A percentile compares a stretch with the other conserved stretches of the same genome.
Evolutionary conservation across 2,329 filamentous ascomycete genomes (phyloP).

Genomic region (Colletotrichum liriopes): DNA sequence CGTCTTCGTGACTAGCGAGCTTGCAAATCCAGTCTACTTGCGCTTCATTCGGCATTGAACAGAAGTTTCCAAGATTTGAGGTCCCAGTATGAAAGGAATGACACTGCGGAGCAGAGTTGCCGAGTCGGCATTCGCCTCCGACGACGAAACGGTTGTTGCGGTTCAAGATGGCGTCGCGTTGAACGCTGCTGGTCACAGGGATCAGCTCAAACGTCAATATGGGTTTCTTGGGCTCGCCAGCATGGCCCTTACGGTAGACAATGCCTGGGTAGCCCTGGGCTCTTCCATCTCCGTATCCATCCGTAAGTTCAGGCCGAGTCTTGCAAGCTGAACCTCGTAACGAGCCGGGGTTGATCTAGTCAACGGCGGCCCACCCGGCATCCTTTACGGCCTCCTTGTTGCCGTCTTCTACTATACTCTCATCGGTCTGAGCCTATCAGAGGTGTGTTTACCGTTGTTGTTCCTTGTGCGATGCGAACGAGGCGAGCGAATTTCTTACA

Average conservation of each 20-base stretch:
- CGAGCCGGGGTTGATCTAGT: conserved; percentile 47
- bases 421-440: conserved; percentile 58
- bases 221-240: conserved; percentile 72
- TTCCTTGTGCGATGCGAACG: neutral
- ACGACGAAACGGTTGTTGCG: conserved; percentile 53
- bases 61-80: too few species aligned
- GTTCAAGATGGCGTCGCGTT: conserved; percentile 61
- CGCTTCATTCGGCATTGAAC: too few species aligned
- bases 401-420: conserved; percentile 61
- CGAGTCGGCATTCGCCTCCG: conserved; percentile 29
- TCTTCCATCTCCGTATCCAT: conserved; percentile 72
- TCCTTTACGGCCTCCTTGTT: conserved; percentile 61
- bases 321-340: neutral
- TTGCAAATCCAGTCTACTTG: neutral
- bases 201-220: conserved; percentile 76
- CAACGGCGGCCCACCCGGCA: conserved; percentile 59
- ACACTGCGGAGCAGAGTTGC: neutral
- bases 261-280: conserved; percentile 76
- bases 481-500: conserved; percentile 26
- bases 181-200: conserved; percentile 76
- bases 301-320: conserved; percentile 50
- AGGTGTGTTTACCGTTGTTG: conserved; percentile 48
- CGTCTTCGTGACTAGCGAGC: too few species aligned
- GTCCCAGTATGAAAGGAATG: neutral
- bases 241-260: conserved; percentile 74